phyloP scores from a whole-genome alignment of 164 flowering plant species.

The Vitis riparia region DNA sequence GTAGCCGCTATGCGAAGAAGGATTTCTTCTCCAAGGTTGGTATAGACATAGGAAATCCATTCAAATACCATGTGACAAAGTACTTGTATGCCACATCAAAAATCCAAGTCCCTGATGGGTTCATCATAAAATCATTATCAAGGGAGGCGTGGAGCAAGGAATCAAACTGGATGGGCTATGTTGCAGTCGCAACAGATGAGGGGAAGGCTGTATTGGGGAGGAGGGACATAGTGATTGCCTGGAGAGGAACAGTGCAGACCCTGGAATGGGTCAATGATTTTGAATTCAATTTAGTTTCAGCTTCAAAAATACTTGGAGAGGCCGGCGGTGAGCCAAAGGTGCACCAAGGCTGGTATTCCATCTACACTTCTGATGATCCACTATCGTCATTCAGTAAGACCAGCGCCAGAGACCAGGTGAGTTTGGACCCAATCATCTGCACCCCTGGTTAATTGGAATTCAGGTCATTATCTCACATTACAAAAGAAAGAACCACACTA shows the following conservation, averaged over 20 bases:
- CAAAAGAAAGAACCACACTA: too few species aligned
- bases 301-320: slow-evolving; percentile 21
- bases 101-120: slow-evolving; percentile 42
- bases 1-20: slow-evolving; percentile 31
- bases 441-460: too few species aligned
- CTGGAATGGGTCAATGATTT: slow-evolving; percentile 50
- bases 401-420: slow-evolving; percentile 63
- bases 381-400: slow-evolving; percentile 36
- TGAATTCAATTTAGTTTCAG: slow-evolving; percentile 36
- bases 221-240: slow-evolving; percentile 50
- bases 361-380: slow-evolving; percentile 51
- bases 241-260: slow-evolving; percentile 44
- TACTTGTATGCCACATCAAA: slow-evolving; percentile 46
- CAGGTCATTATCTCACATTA: too few species aligned
- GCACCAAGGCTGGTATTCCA: slow-evolving; percentile 58
- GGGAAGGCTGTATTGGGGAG: slow-evolving; percentile 38
- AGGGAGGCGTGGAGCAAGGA: slow-evolving; percentile 62
- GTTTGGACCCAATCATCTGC: neutral
- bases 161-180: slow-evolving; percentile 63
- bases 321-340: slow-evolving; percentile 21
- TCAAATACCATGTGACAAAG: slow-evolving; percentile 35
- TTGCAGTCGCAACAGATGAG: slow-evolving; percentile 50
- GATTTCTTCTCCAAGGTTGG: slow-evolving; percentile 37
- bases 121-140: slow-evolving; percentile 37
- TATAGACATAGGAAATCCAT: slow-evolving; percentile 29